A percentile compares a stretch with the other conserved stretches of the same genome.
These are phyloP conservation scores for Talaromyces nanjingensis DNA, from an alignment of 495 filamentous ascomycete species.

Conservation along the genomic window DNA sequence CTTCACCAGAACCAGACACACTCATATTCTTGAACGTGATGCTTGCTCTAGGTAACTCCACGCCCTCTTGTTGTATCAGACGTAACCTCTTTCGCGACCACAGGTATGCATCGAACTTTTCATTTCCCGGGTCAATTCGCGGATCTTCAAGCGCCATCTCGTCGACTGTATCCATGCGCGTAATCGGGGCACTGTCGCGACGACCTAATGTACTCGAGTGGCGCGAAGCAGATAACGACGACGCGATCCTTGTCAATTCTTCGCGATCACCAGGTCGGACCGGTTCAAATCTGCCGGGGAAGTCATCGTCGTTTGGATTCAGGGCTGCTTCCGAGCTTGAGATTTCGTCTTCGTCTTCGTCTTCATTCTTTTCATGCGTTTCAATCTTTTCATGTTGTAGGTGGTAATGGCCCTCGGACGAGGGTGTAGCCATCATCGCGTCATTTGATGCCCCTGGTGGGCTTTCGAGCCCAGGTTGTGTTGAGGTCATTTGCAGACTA, in stretches of 20 bases:
- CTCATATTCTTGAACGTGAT: slow-evolving; percentile 46
- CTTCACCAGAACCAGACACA: slow-evolving; percentile 47
- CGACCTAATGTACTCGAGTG: slow-evolving; percentile 18
- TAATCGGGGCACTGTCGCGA: slow-evolving; percentile 19
- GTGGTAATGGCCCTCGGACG: background rate
- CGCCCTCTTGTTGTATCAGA: slow-evolving; percentile 35
- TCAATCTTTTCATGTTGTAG: background rate
- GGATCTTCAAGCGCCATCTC: slow-evolving; percentile 40
- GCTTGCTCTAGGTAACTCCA: slow-evolving; percentile 32
- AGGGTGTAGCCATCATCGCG: background rate
- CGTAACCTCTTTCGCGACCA: slow-evolving; percentile 47
- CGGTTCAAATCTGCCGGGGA: slow-evolving; percentile 21
- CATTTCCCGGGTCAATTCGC: slow-evolving; percentile 46
- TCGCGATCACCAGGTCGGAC: slow-evolving; percentile 28
- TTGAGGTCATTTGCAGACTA: background rate
- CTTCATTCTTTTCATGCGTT: background rate
- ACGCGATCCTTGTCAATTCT: slow-evolving; percentile 32
- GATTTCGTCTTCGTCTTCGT: background rate
- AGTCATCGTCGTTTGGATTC: slow-evolving; percentile 6
- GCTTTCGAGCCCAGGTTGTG: background rate
- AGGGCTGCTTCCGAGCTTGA: background rate
- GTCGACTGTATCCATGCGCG: slow-evolving; percentile 38
- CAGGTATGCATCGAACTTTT: slow-evolving; percentile 51
- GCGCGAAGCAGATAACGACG: slow-evolving; percentile 27
- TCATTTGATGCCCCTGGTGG: background rate